Evolutionary conservation across 495 filamentous ascomycete species (phyloP), one percentile per base, ranked within the genome.

Genomic region (Bacidia gigantensis): DNA sequence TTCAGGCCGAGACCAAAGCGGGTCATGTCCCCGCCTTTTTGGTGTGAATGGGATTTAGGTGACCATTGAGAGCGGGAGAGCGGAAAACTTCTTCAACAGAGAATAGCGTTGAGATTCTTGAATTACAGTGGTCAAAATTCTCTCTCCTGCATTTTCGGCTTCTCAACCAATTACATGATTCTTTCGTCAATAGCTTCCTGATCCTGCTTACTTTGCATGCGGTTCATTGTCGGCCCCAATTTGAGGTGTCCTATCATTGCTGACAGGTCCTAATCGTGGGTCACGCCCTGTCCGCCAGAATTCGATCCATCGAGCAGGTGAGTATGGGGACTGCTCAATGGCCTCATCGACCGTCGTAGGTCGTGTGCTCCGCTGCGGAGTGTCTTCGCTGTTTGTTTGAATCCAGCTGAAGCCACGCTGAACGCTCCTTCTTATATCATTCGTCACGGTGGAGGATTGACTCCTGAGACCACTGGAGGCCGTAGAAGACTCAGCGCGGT

Each of bases 371-470:
- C 41, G 25, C 22, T 32, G 20, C 22, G 12, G 2, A 22, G 35
- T 35, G 22, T 40, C 32, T 9, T 39, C 29, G 17, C 25, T 26
- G 35, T 21, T 23, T 11, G 23, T 35, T 20, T 26, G 46, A n/a
- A 49, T 24, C 53, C 53, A 55, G 46, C 53, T 55, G 53, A 55
- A 55, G 12, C 46, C 14, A 11, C 53, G 38, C 21, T 47, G 47
- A 17, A 49, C 38, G 41, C 38, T 55, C 5, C 41, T 21, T 26
- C 35, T 44, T 17, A 55, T 55, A 2, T 35, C 40, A 18, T 29
- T 55, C 17, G 25, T 50, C 7, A 32, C 53, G 39, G 22, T 55
- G 11, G 53, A 55, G 40, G 42, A 32, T 12, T 50, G 32, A 32
- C 53, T 50, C 22, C 53, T 26, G 14, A 50, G 18, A 22, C 17